These are phyloP conservation scores for Ceratobasidium sp. DNA, from an alignment of 1,284 basidiomycete species.

Conservation along the genomic window DNA sequence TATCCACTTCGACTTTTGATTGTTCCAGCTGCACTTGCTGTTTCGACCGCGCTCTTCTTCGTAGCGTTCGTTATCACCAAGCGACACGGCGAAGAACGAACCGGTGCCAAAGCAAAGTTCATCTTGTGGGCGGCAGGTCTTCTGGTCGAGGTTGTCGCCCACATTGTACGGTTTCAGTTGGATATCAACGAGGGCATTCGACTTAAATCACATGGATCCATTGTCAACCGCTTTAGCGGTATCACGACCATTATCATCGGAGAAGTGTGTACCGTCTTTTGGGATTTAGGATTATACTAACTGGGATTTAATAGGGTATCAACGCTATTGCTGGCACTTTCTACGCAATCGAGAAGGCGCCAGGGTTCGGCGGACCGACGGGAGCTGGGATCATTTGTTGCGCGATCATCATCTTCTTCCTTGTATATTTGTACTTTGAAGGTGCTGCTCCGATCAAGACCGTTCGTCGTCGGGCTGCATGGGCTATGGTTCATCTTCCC, in stretches of 20 bases:
- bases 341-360: conserved; percentile 29
- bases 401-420: conserved; percentile 26
- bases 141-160: conserved; percentile 12
- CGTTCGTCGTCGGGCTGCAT: conserved; percentile 5
- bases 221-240: conserved; percentile 7
- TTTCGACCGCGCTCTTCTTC: conserved; percentile 20
- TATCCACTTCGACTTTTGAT: conserved; percentile 20
- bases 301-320: conserved; percentile 22
- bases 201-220: conserved; percentile 33
- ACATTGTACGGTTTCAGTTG: conserved; percentile 26
- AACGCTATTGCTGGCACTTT: conserved; percentile 39
- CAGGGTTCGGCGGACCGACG: conserved; percentile 12
- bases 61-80: conserved; percentile 6
- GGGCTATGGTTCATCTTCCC: conserved; percentile 30
- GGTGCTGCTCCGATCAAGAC: conserved; percentile 12
- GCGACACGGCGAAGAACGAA: neutral
- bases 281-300: neutral
- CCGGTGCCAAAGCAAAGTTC: conserved; percentile 18
- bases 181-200: conserved; percentile 24
- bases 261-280: conserved; percentile 3
- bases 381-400: conserved; percentile 3
- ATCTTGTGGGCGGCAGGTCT: conserved; percentile 14
- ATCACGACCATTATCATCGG: conserved; percentile 40
- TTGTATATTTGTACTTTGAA: conserved; percentile 37
- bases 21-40: conserved; percentile 1